Evolutionary conservation across 139 green algal species (phyloP).

Genomic region (Asterochloris sp.): DNA sequence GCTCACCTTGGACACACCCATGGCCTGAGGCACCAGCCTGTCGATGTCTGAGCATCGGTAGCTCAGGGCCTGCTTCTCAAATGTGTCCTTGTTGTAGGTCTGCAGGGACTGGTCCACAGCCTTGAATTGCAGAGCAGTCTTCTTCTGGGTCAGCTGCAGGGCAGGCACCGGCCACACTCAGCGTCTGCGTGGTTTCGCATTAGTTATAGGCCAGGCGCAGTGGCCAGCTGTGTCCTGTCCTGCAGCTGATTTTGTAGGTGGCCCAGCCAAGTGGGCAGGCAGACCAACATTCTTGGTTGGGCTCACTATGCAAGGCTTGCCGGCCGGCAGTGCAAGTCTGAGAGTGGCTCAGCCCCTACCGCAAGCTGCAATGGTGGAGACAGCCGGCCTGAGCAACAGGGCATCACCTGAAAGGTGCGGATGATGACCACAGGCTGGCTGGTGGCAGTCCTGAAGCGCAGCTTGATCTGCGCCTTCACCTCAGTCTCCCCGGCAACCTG

Average conservation of each 20-base stretch:
- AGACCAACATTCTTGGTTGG: too few species aligned
- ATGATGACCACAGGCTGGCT: conserved; percentile 75
- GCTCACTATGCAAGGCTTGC: too few species aligned
- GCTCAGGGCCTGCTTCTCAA: conserved; percentile 60
- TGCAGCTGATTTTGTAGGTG: background rate
- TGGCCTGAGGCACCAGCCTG: conserved; percentile 81
- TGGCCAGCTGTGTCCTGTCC: conserved; percentile 35
- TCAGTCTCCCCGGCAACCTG: conserved; percentile 88
- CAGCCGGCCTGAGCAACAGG: background rate
- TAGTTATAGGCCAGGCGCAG: background rate
- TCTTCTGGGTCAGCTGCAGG: conserved; percentile 37
- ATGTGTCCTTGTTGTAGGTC: conserved; percentile 66
- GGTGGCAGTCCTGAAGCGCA: conserved; percentile 71
- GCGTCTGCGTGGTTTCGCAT: background rate
- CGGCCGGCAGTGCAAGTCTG: background rate
- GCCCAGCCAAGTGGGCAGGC: background rate
- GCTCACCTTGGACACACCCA: conserved; percentile 88
- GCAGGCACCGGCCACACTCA: background rate
- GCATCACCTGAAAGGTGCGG: conserved; percentile 77
- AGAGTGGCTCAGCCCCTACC: background rate
- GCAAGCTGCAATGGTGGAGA: background rate
- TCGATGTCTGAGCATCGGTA: conserved; percentile 91
- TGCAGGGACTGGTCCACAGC: conserved; percentile 73
- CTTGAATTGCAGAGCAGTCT: conserved; percentile 73
- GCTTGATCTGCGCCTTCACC: conserved; percentile 96